Evolutionary conservation across 78 protist genomes (phyloP).

Genomic region (Acrasis kona): DNA sequence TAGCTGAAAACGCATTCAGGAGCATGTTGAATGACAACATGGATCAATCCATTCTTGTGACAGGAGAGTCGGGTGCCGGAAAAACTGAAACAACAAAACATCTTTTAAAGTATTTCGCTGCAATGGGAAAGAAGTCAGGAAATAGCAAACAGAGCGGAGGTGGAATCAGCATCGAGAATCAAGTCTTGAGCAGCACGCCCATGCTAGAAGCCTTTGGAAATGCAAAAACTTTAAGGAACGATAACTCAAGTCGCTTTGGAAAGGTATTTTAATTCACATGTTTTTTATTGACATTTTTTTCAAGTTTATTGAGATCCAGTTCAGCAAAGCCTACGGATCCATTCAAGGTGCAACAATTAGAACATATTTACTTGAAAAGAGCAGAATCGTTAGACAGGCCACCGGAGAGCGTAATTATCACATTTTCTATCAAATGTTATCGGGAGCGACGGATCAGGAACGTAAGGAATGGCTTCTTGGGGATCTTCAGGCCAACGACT

Average conservation of each 20-base stretch:
- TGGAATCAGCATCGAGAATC: neutral
- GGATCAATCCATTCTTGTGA: too few relatives aligned
- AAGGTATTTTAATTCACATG: constrained; percentile 12
- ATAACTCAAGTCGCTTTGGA: constrained; percentile 74
- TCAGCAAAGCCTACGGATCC: constrained; percentile 26
- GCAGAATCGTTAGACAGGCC: constrained; percentile 27
- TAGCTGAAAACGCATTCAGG: neutral
- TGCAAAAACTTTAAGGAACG: constrained; percentile 72
- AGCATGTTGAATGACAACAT: constrained; percentile 22
- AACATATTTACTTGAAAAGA: constrained; percentile 47
- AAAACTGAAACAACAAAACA: constrained; percentile 78
- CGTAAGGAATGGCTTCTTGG: too few relatives aligned
- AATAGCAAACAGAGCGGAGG: constrained; percentile 22
- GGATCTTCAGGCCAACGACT: constrained; percentile 4
- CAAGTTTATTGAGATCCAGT: constrained; percentile 47
- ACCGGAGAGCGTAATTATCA: constrained; percentile 47
- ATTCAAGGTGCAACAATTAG: constrained; percentile 27
- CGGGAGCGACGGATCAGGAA: too few relatives aligned
- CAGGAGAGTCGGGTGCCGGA: constrained; percentile 89
- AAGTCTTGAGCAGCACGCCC: constrained; percentile 31
- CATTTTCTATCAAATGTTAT: constrained; percentile 22
- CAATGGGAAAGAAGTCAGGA: constrained; percentile 29
- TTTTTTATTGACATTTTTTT: neutral
- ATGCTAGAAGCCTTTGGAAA: constrained; percentile 81
- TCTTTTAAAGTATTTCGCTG: constrained; percentile 63